phyloP scores from a whole-genome alignment of 192 early-diverging fungal species.

The Chytriomyces sp. region DNA sequence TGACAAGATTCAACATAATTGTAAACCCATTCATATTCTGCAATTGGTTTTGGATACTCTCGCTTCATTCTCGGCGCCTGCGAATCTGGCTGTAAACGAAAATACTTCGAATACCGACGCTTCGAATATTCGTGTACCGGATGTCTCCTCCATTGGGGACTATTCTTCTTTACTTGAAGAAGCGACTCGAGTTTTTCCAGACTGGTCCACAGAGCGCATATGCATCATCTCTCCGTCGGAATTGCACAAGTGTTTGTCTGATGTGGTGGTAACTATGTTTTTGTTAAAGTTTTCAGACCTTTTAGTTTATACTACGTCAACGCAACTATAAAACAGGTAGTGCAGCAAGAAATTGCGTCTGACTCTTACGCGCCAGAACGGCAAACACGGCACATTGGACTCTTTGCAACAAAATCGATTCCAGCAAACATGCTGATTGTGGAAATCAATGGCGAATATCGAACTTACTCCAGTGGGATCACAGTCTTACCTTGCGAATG shows the following conservation, averaged over 20 bases:
- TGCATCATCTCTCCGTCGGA: constrained; percentile 25
- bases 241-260: constrained; percentile 7
- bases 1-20: not conserved
- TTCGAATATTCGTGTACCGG: no score
- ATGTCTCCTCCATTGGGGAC: not conserved
- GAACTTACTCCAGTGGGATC: no score
- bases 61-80: not conserved
- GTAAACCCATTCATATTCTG: constrained; percentile 1
- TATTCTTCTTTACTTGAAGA: not conserved
- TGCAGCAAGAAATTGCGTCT: not conserved
- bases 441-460: constrained; percentile 83
- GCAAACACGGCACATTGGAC: constrained; percentile 47
- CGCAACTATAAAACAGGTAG: constrained; percentile 8
- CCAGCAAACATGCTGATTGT: constrained; percentile 63
- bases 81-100: not conserved
- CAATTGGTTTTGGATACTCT: not conserved
- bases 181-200: not conserved
- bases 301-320: not conserved
- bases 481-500: no score
- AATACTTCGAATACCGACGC: no score
- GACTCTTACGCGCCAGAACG: constrained; percentile 23
- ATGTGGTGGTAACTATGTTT: not conserved
- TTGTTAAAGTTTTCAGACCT: not conserved
- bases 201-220: constrained; percentile 30
- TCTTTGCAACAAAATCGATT: constrained; percentile 68